Evolutionary conservation across 306 rosid genomes (phyloP).

Genomic region (apple (Malus domestica)): ASM211411v1 NC_041802.1:5514501-5515000

Average conservation of each 20-base stretch:
- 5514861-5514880: conserved; percentile 39
- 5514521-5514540: conserved; percentile 95
- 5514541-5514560: conserved; percentile 81
- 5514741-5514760: conserved; percentile 70
- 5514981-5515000: conserved; percentile 94
- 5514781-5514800: conserved; percentile 83
- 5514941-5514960: conserved; percentile 88
- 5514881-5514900: conserved; percentile 47
- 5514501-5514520: conserved; percentile 98
- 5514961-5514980: conserved; percentile 90
- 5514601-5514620: conserved; percentile 92
- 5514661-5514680: conserved; percentile 17
- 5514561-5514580: conserved; percentile 99
- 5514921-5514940: conserved; percentile 39
- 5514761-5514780: conserved; percentile 81
- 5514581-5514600: conserved; percentile 99
- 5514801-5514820: conserved; percentile 93
- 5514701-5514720: conserved; percentile 3
- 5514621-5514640: conserved; percentile 96
- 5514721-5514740: conserved; percentile 49
- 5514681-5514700: conserved; percentile 6
- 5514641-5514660: conserved; percentile 62
- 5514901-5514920: conserved; percentile 41
- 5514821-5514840: conserved; percentile 97
- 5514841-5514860: conserved; percentile 69